phyloP scores from a whole-genome alignment of 192 early-diverging fungal species.

The Podila clonocystis region DNA sequence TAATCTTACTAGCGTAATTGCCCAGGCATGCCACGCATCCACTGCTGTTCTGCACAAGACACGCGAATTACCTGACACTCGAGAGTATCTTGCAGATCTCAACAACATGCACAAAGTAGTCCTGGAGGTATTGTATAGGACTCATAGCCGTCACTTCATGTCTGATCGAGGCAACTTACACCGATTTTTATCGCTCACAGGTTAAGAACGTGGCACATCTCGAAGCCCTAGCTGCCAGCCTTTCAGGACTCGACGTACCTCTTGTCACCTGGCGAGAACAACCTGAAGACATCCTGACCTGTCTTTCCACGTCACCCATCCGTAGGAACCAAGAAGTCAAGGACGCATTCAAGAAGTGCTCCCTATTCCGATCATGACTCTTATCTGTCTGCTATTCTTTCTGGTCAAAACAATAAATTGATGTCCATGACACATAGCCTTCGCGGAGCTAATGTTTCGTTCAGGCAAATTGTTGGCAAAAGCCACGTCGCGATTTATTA shows the following conservation, averaged over 20 bases:
- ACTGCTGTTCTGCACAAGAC: conserved; percentile 72
- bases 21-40: conserved; percentile 80
- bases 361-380: conserved; percentile 25
- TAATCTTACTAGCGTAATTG: conserved; percentile 64
- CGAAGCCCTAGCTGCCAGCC: conserved; percentile 61
- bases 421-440: no score
- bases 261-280: conserved; percentile 78
- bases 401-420: no score
- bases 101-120: conserved; percentile 83
- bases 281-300: conserved; percentile 80
- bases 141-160: background rate
- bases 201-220: conserved; percentile 76
- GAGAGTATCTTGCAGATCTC: conserved; percentile 65
- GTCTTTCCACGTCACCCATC: conserved; percentile 76
- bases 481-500: no score
- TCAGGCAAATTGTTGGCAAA: no score
- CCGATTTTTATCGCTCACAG: conserved; percentile 17
- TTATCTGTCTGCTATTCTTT: no score
- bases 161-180: background rate
- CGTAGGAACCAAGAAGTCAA: conserved; percentile 58
- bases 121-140: conserved; percentile 60
- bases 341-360: conserved; percentile 60
- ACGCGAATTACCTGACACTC: conserved; percentile 66
- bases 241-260: conserved; percentile 65
- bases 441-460: no score